phyloP scores from a whole-genome alignment of 2,329 filamentous ascomycete genomes.

The Coccinonectria pachysandricola region DNA sequence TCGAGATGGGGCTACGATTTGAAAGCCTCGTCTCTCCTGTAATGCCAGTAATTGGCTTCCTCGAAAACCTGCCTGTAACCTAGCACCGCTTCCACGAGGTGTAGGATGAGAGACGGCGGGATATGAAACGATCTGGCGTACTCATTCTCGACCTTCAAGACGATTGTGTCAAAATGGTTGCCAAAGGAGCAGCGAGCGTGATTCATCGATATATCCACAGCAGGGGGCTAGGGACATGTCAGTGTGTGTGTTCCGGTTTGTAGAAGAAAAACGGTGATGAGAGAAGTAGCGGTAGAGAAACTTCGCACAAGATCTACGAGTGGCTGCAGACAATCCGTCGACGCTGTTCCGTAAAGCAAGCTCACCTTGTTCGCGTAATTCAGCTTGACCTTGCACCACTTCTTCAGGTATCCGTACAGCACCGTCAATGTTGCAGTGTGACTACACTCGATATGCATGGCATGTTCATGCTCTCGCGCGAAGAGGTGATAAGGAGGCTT shows the following conservation, averaged over 20 bases:
- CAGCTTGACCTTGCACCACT: constrained; percentile 36
- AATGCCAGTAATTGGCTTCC: constrained; percentile 17
- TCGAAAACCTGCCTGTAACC: constrained; percentile 27
- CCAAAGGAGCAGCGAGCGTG: constrained; percentile 36
- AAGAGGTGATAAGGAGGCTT: constrained; percentile 38
- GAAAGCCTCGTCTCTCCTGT: constrained; percentile 10
- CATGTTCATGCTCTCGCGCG: constrained; percentile 21
- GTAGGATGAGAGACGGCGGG: constrained; percentile 33
- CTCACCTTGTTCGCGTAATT: constrained; percentile 25
- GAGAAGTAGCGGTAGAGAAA: too few relatives aligned
- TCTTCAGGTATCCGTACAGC: constrained; percentile 35
- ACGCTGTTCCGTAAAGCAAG: too few relatives aligned
- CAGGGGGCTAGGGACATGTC: constrained; percentile 29
- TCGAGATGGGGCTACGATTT: too few relatives aligned
- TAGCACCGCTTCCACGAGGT: constrained; percentile 36
- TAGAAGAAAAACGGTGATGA: not conserved
- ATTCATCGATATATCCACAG: constrained; percentile 30
- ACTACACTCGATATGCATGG: constrained; percentile 35
- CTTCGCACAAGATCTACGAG: too few relatives aligned
- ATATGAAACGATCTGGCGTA: constrained; percentile 24
- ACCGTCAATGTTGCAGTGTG: constrained; percentile 36
- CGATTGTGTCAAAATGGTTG: constrained; percentile 33
- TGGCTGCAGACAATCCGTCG: too few relatives aligned
- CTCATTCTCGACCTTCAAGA: constrained; percentile 24
- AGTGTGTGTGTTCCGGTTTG: not conserved